phyloP scores from a whole-genome alignment of 768 basidiomycete genomes.

The Fomitopsis pulvina region DNA sequence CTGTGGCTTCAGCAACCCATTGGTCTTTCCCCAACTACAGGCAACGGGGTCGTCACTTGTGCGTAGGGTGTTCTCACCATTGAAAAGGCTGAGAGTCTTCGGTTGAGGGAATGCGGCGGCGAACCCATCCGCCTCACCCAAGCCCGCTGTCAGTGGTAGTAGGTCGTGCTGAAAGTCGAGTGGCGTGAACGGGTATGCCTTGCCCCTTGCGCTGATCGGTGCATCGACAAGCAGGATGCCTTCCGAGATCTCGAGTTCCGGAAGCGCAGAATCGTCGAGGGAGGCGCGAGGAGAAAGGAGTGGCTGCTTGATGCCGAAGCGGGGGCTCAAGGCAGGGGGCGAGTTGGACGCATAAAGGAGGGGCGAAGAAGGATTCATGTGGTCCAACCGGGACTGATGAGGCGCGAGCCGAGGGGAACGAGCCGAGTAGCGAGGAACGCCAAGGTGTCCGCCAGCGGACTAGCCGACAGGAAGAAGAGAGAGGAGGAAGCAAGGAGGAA shows the following conservation, averaged over 20 bases:
- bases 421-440: not conserved
- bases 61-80: constrained; percentile 42
- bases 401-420: not conserved
- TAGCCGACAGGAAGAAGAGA: not conserved
- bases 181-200: constrained; percentile 65
- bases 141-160: constrained; percentile 68
- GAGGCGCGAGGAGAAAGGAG: constrained; percentile 34
- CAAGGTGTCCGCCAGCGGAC: not conserved
- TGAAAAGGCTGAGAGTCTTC: constrained; percentile 70
- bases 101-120: constrained; percentile 41
- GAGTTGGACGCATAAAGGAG: constrained; percentile 36
- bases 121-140: constrained; percentile 59
- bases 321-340: constrained; percentile 23
- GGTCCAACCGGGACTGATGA: too few relatives aligned
- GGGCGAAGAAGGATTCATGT: constrained; percentile 12
- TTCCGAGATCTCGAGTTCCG: constrained; percentile 72
- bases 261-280: constrained; percentile 57
- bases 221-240: constrained; percentile 37
- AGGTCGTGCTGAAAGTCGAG: constrained; percentile 78
- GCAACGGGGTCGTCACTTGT: too few relatives aligned
- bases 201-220: constrained; percentile 22
- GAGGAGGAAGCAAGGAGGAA: not conserved
- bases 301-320: constrained; percentile 18
- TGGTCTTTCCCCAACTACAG: too few relatives aligned
- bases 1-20: too few relatives aligned